Base-by-base conservation (phyloP, 2,329 filamentous ascomycete genomes). In the Ceratocystis huliohia region DNA sequence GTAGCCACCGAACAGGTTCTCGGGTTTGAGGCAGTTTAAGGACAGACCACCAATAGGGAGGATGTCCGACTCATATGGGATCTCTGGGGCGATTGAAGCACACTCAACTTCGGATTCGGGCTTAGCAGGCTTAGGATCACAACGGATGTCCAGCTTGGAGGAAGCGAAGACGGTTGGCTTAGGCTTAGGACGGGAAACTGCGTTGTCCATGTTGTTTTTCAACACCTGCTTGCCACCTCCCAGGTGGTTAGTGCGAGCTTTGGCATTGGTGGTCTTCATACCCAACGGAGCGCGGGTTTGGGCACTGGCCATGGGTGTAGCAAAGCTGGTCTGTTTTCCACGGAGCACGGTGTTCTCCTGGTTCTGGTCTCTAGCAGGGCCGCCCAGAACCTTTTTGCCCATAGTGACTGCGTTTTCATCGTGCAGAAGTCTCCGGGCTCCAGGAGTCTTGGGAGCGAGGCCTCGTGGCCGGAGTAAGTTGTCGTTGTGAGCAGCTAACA, bases 261-360 rank as follows among this genome's bases (percentile, higher is more conserved):
- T 97, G 65, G 89, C 91, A 75, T 99, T 99, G 64, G 94, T 97
- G 1, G 93, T 97, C 77, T 99, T 99, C 80, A 90, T 88, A 44
- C 93, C 93, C 61, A 99, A 79, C 13, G 91, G 89, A 46, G 92
- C 91, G 72, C 93, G 86, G 68, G 80, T 86, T 68, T 85, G 84
- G 33, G 72, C 72, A 13, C 71, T 75, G 75, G 61, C 61, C 63
- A 20, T 61, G 1, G 28, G 6, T 30, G 64, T 68, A 17, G 64
- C 63, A 44, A 66, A 68, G 46, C 53, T 37, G 37, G 65, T 46
- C 57, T 67, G 57, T 37, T 67, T 66, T 46, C 68, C 59, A 20
- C 61, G 63, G 20, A 63, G 22, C 25, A 65, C 17, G 30, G 66
- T 65, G 41, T 68, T 68, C 46, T 68, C 66, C 33, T 68, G 59